Evolutionary conservation across 2,329 filamentous ascomycete genomes (phyloP), one percentile per base, ranked within the genome.

Genomic region (Fusarium circinatum): DNA sequence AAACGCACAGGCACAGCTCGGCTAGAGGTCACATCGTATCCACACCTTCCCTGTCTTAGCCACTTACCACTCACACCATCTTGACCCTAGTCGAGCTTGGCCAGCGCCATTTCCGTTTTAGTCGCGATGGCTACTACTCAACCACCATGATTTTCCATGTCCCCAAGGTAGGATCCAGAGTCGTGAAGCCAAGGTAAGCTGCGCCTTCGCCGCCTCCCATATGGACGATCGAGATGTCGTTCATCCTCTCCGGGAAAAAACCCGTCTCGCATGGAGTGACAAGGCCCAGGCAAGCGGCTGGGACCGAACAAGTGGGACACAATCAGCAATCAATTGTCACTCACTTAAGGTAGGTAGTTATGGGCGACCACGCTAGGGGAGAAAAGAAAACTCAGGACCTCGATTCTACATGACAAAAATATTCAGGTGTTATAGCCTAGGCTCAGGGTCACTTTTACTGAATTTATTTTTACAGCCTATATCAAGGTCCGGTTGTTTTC

Each of bases 1-100:
- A 68, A 44, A 68, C 62, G 62, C 70, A 74, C 71, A 74, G 71
- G 71, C 59, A 73, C 71, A 71, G 62, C 62, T 62, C 49, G 58
- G 70, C 62, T 68, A 64, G 61, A 74, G 67, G 67, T 74, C 59
- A 32, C 62, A 45, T 74, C 64, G 63, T 75, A 61, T 38, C 71
- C 71, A 62, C 61, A 48, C 62, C 65, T 66, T 68, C 57, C 74
- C 57, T 57, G 65, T 49, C 62, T 62, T 60, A 59, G 55, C 74
- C 72, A 68, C 62, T 74, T 55, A 76, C 58, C 55, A 72, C 51
- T 58, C 73, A 75, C 74, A 75, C 72, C 69, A 59, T 66, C 65
- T 55, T 44, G 54, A 39, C 48, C 32, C 60, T 57, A 57, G 65
- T 72, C 63, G 68, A 68, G 65, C 71, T 72, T 65, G 71, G 30